A percentile compares a stretch with the other conserved stretches of the same genome.
These are phyloP conservation scores for Balakata baccata DNA, from an alignment of 345 rosid genomes.

Conservation along the genomic window DNA sequence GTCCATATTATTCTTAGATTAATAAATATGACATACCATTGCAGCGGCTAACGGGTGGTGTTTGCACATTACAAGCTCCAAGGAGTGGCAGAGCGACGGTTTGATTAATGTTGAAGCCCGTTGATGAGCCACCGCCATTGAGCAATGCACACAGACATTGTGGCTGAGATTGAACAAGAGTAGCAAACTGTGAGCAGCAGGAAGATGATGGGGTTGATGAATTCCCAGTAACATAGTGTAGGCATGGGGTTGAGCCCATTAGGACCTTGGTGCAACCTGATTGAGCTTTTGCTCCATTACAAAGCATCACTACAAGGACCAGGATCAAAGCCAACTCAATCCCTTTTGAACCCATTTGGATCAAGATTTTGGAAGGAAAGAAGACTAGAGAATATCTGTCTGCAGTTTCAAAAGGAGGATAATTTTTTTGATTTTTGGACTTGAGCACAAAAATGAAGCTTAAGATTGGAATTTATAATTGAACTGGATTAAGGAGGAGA, in stretches of 20 bases:
- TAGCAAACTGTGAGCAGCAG: conserved; percentile 51
- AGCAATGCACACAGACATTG: conserved; percentile 44
- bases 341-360: conserved; percentile 19
- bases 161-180: conserved; percentile 44
- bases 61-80: conserved; percentile 35
- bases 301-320: conserved; percentile 13
- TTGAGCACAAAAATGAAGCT: no score
- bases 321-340: conserved; percentile 7
- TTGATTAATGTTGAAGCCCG: conserved; percentile 33
- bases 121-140: conserved; percentile 32
- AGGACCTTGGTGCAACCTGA: conserved; percentile 39
- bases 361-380: background rate
- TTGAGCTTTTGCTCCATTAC: conserved; percentile 26
- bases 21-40: conserved; percentile 15
- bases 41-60: conserved; percentile 37
- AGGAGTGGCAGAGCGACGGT: conserved; percentile 39
- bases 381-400: no score
- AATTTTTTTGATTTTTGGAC: background rate
- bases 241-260: conserved; percentile 38
- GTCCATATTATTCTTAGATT: no score
- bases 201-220: conserved; percentile 47
- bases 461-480: background rate
- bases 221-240: conserved; percentile 43
- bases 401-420: background rate
- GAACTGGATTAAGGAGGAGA: background rate